Evolutionary conservation across 805 yeast species (phyloP).

Genomic region (Phaffomyces antillensis): DNA sequence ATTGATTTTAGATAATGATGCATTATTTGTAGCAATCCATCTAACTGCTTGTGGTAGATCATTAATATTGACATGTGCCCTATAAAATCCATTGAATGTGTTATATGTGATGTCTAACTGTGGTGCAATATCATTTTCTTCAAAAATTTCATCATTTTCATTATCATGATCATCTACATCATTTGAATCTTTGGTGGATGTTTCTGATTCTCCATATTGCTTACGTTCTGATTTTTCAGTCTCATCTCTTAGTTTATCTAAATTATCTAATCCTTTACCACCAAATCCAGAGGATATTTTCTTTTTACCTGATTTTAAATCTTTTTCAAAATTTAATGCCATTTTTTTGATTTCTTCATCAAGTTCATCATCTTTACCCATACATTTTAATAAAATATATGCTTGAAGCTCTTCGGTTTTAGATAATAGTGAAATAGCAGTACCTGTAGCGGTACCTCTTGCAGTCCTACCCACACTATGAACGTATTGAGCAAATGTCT

Average conservation of each 20-base stretch:
- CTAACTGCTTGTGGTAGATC: constrained; percentile 79
- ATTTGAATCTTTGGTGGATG: background rate
- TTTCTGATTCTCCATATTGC: constrained; percentile 38
- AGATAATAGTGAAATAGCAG: constrained; percentile 66
- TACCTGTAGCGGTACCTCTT: constrained; percentile 69
- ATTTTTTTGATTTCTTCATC: constrained; percentile 43
- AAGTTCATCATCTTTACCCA: constrained; percentile 43
- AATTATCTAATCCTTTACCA: constrained; percentile 81
- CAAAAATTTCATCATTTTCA: constrained; percentile 17
- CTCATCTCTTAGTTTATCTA: constrained; percentile 55
- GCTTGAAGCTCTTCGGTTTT: constrained; percentile 63
- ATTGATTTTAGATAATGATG: constrained; percentile 52
- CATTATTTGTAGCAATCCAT: constrained; percentile 69
- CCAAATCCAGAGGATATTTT: constrained; percentile 76
- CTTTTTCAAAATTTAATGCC: constrained; percentile 48
- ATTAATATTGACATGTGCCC: constrained; percentile 68
- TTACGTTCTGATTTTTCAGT: constrained; percentile 43
- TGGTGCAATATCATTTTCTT: constrained; percentile 14
- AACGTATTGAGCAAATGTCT: constrained; percentile 89
- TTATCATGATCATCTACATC: constrained; percentile 21
- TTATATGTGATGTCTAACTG: constrained; percentile 41
- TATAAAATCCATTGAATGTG: constrained; percentile 45
- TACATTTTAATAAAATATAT: constrained; percentile 39
- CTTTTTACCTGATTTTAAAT: constrained; percentile 60
- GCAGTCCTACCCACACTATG: constrained; percentile 97